phyloP scores from a whole-genome alignment of 495 filamentous ascomycete species.

The Cladorrhinum samala region DNA sequence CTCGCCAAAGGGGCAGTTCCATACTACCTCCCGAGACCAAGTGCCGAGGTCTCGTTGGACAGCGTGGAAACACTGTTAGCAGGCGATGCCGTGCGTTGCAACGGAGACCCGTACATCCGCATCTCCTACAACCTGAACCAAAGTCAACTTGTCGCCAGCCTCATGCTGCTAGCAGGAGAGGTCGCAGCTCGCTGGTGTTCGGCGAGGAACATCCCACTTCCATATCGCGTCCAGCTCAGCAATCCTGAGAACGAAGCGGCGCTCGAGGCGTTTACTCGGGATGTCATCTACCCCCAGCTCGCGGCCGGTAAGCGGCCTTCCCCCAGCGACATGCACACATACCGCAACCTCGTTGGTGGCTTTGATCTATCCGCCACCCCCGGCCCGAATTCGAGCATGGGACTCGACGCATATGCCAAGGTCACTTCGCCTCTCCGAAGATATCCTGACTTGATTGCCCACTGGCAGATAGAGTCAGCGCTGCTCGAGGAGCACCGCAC shows the following conservation, averaged over 20 bases:
- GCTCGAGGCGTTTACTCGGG: conserved; percentile 41
- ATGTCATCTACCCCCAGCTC: conserved; percentile 45
- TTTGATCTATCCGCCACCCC: conserved; percentile 44
- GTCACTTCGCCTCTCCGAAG: conserved; percentile 82
- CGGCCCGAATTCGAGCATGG: conserved; percentile 53
- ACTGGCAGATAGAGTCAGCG: conserved; percentile 87
- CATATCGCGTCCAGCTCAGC: conserved; percentile 64
- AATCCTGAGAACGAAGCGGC: conserved; percentile 42
- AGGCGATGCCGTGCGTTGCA: conserved; percentile 15
- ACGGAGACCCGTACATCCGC: conserved; percentile 37
- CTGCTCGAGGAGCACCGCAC: conserved; percentile 60
- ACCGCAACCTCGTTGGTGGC: conserved; percentile 52
- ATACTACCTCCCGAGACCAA: conserved; percentile 26
- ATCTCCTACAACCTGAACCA: conserved; percentile 24
- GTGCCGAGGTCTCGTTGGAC: conserved; percentile 29
- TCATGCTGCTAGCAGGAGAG: conserved; percentile 77
- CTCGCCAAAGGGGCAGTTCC: conserved; percentile 36
- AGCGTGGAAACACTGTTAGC: conserved; percentile 8
- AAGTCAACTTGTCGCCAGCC: conserved; percentile 33
- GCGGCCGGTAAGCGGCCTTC: conserved; percentile 51
- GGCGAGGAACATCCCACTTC: conserved; percentile 67
- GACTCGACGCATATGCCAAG: conserved; percentile 65
- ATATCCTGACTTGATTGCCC: conserved; percentile 73
- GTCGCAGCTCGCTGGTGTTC: conserved; percentile 67
- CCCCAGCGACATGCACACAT: conserved; percentile 54